A percentile compares a stretch with the other conserved stretches of the same genome.
Evolutionary conservation across 2,329 filamentous ascomycete genomes (phyloP).

Genomic region (Thelonectria blattea): DNA sequence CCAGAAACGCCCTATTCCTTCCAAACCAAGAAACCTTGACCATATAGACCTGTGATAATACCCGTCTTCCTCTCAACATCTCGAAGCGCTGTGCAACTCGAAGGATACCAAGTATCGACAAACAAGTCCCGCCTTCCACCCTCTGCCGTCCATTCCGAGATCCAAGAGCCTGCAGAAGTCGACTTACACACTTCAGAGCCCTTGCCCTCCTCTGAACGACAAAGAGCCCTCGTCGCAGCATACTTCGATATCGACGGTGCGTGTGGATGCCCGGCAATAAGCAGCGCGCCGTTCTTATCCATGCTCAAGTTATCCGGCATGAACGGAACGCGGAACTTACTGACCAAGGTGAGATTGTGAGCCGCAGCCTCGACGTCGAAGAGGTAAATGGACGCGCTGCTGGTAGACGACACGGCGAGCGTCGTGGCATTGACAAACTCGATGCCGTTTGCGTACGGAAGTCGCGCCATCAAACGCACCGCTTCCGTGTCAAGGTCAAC

Average conservation of each 20-base stretch:
- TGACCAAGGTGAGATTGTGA: slow-evolving; percentile 3
- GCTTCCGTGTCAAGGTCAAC: slow-evolving; percentile 33
- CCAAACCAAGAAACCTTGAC: slow-evolving; percentile 44
- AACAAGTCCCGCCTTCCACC: slow-evolving; percentile 44
- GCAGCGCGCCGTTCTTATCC: slow-evolving; percentile 37
- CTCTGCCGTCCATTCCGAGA: slow-evolving; percentile 44
- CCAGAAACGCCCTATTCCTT: slow-evolving; percentile 11
- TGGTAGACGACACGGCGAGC: slow-evolving; percentile 47
- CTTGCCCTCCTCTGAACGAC: slow-evolving; percentile 38
- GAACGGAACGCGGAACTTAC: slow-evolving; percentile 41
- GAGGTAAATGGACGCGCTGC: slow-evolving; percentile 22
- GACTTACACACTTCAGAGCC: slow-evolving; percentile 32
- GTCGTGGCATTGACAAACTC: slow-evolving; percentile 47
- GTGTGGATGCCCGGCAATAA: slow-evolving; percentile 50
- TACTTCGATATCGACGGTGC: slow-evolving; percentile 42
- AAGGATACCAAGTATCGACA: slow-evolving; percentile 42
- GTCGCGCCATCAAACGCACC: slow-evolving; percentile 38
- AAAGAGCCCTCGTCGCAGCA: slow-evolving; percentile 42
- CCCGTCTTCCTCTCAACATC: slow-evolving; percentile 42
- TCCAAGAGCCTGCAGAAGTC: slow-evolving; percentile 31
- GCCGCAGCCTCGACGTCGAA: slow-evolving; percentile 14
- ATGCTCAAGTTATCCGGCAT: slow-evolving; percentile 49
- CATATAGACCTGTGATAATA: slow-evolving; percentile 47
- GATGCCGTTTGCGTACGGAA: slow-evolving; percentile 51
- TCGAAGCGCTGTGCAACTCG: slow-evolving; percentile 42